Base-by-base conservation (phyloP, 1,139 yeast genomes). In the Sugiyamaella neomexicana region DNA sequence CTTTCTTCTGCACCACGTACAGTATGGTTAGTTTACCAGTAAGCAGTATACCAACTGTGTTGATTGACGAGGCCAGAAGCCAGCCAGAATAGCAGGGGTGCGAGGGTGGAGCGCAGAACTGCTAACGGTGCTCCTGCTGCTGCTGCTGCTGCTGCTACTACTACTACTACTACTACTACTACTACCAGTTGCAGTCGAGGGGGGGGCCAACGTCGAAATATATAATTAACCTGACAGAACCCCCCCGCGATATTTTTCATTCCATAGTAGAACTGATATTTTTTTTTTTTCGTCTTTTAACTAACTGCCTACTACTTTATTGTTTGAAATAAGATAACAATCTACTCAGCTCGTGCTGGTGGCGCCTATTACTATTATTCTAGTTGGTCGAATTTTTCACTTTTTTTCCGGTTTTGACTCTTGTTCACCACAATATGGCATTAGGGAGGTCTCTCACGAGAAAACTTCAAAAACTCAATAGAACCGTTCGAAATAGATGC, bases 361-460 rank as follows among this genome's bases (percentile, higher is more conserved):
- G 25, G 25, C 25, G 3, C 3, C n/a, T 29, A 29, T 29, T 29
- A 7, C 7, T 29, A 29, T 29, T n/a, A 46, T 3, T 20, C 25
- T 20, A 20, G 3, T 20, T 16, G 23, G 17, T 7, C 29, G 20
- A n/a, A 5, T 37, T 36, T 17, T 20, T 16, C 31, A n/a, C n/a
- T n/a, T n/a, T n/a, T n/a, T n/a, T n/a, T n/a, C n/a, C n/a, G n/a
- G n/a, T n/a, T n/a, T n/a, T n/a, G n/a, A n/a, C n/a, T n/a, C n/a
- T n/a, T n/a, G n/a, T 25, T 27, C 10, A 20, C 27, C 27, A 12
- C 43, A 37, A n/a, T n/a, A 64, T 64, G 67, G 58, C 66, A 9
- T 57, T 64, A 12, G 60, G 62, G 38, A 55, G 66, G 47, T 57
- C 62, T 2, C 55, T 64, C 17, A 64, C 67, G 20, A 61, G 59